Evolutionary conservation across 2,329 filamentous ascomycete species (phyloP).

Genomic region (Cercospora citrullina): DNA sequence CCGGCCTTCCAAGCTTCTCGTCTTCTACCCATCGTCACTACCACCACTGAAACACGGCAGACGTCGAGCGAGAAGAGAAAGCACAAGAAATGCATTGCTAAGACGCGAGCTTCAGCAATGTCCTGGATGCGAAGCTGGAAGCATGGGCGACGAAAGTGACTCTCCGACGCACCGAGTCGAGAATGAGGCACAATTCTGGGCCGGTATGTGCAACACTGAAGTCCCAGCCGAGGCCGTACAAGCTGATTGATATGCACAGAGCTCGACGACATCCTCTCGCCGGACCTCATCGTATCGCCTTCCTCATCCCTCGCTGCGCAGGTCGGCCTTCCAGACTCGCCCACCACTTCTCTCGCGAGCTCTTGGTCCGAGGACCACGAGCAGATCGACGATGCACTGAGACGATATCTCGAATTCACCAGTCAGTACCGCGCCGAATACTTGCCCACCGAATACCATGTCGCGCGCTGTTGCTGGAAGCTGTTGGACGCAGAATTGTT

Average conservation of each 20-base stretch:
- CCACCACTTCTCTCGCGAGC: conserved; percentile 35
- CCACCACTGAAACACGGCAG: neutral
- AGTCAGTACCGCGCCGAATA: conserved; percentile 71
- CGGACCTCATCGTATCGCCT: conserved; percentile 1
- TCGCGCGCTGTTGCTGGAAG: conserved; percentile 76
- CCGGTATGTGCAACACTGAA: conserved; percentile 57
- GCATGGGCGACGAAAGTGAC: conserved; percentile 61
- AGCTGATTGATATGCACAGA: conserved; percentile 47
- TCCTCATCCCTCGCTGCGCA: neutral
- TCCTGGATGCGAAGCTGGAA: conserved; percentile 24
- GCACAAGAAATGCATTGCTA: neutral
- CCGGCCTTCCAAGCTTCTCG: neutral
- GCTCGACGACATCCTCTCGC: conserved; percentile 62
- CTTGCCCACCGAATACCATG: conserved; percentile 73
- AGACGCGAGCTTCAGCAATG: conserved; percentile 4
- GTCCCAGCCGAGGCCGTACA: neutral
- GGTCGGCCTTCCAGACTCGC: neutral
- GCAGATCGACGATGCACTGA: conserved; percentile 79
- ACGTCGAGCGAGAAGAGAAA: neutral
- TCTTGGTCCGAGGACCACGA: conserved; percentile 61
- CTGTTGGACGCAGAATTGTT: conserved; percentile 78
- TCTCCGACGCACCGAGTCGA: conserved; percentile 59
- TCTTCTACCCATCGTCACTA: neutral
- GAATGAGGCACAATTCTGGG: conserved; percentile 85
- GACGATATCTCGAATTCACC: conserved; percentile 78